These are phyloP conservation scores for Brassica rapa DNA, from an alignment of 345 rosid genomes.

Conservation along the genomic window DNA sequence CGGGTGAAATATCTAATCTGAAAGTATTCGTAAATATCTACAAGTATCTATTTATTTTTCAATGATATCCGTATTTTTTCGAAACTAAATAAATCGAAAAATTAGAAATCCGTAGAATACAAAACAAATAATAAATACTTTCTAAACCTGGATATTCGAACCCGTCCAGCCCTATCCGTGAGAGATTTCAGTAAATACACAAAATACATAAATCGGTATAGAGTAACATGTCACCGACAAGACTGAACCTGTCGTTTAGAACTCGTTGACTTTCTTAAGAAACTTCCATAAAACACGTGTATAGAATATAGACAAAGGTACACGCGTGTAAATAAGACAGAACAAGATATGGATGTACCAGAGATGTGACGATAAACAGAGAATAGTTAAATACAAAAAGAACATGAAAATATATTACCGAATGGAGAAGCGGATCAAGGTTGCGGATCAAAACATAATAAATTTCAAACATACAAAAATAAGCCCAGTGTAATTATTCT, in stretches of 20 bases:
- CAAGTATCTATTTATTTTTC: too few species aligned
- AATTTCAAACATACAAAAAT: not conserved
- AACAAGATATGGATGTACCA: constrained; percentile 26
- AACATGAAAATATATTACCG: constrained; percentile 17
- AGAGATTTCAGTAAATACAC: constrained; percentile 28
- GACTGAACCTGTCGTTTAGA: constrained; percentile 33
- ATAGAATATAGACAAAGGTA: constrained; percentile 11
- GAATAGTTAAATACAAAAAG: constrained; percentile 34
- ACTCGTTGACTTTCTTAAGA: constrained; percentile 34
- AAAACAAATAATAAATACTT: too few species aligned
- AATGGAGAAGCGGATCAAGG: not conserved
- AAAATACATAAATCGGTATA: not conserved
- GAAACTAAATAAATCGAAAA: too few species aligned
- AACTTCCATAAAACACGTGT: constrained; percentile 41
- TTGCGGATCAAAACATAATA: too few species aligned
- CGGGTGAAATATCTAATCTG: too few species aligned
- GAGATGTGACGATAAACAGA: constrained; percentile 37
- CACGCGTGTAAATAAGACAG: constrained; percentile 33
- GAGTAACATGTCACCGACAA: not conserved
- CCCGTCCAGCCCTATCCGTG: constrained; percentile 1
- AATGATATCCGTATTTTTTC: too few species aligned
- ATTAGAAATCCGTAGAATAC: too few species aligned
- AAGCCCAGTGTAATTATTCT: not conserved
- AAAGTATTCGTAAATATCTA: too few species aligned
- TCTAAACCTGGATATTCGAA: too few species aligned